These are phyloP conservation scores for Arachis monticola DNA, from an alignment of 331 rosid species.

Conservation along the genomic window DNA sequence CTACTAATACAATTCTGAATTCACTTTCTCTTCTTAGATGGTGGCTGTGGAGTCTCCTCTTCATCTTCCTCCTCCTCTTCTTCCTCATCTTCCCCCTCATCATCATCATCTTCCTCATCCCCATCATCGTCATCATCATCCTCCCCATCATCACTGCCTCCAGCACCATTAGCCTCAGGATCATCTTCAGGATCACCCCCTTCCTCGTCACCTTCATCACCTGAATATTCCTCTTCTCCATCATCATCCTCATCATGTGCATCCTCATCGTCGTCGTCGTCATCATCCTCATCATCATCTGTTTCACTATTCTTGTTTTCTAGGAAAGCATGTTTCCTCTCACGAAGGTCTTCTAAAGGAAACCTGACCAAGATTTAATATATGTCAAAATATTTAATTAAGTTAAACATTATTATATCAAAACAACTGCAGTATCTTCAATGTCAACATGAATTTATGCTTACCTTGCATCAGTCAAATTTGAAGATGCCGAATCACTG, in stretches of 20 bases:
- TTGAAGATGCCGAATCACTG: constrained; percentile 34
- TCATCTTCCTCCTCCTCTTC: constrained; percentile 71
- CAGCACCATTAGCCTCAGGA: constrained; percentile 69
- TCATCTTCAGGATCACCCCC: constrained; percentile 79
- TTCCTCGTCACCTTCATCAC: constrained; percentile 71
- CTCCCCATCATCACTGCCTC: constrained; percentile 53
- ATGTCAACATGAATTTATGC: constrained; percentile 16
- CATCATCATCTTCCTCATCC: constrained; percentile 48
- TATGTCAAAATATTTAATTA: constrained; percentile 12
- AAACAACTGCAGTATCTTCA: constrained; percentile 1
- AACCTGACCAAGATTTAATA: constrained; percentile 53
- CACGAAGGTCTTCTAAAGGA: constrained; percentile 62
- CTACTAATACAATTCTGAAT: constrained; percentile 24
- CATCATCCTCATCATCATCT: constrained; percentile 61
- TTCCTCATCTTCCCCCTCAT: constrained; percentile 42
- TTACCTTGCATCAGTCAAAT: constrained; percentile 61
- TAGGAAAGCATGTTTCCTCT: constrained; percentile 41
- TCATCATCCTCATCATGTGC: constrained; percentile 60
- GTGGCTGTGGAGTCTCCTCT: constrained; percentile 77
- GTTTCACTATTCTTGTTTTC: constrained; percentile 77
- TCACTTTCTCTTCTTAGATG: constrained; percentile 88
- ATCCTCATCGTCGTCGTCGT: constrained; percentile 51
- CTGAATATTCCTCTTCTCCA: constrained; percentile 64
- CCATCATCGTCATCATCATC: constrained; percentile 45
- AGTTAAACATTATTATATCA: not conserved